phyloP scores from a whole-genome alignment of 2,329 filamentous ascomycete genomes.

The Furcasterigmium sp. region DNA sequence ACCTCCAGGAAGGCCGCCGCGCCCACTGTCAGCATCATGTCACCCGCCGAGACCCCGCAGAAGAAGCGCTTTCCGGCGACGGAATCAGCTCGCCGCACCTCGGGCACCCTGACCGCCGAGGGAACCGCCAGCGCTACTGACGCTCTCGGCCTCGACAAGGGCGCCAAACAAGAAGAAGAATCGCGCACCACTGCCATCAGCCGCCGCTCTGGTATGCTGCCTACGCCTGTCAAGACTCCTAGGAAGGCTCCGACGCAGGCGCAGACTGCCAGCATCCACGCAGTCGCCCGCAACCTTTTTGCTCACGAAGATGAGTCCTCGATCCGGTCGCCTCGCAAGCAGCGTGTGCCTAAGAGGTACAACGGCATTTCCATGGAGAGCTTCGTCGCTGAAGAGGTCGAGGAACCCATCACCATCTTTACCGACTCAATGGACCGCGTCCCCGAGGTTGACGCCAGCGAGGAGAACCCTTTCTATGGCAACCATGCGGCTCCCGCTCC shows the following conservation, averaged over 20 bases:
- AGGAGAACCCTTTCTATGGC: slow-evolving; percentile 69
- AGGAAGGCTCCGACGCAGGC: slow-evolving; percentile 54
- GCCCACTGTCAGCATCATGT: slow-evolving; percentile 18
- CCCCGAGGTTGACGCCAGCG: slow-evolving; percentile 59
- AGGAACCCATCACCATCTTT: slow-evolving; percentile 64
- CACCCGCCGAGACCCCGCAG: slow-evolving; percentile 17
- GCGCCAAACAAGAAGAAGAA: slow-evolving; percentile 11
- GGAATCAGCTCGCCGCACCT: slow-evolving; percentile 36
- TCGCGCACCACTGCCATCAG: slow-evolving; percentile 18
- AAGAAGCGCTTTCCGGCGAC: slow-evolving; percentile 45
- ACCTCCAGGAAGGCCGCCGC: slow-evolving; percentile 21
- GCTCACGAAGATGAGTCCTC: slow-evolving; percentile 51
- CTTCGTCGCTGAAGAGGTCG: slow-evolving; percentile 51
- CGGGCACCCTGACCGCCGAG: slow-evolving; percentile 40
- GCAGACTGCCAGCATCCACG: slow-evolving; percentile 43
- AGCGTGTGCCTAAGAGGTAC: slow-evolving; percentile 50
- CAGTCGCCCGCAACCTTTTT: slow-evolving; percentile 59
- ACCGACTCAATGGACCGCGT: slow-evolving; percentile 76
- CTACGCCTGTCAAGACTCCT: slow-evolving; percentile 75
- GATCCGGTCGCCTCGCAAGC: slow-evolving; percentile 55
- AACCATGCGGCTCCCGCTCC: slow-evolving; percentile 28
- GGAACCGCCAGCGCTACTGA: slow-evolving; percentile 35
- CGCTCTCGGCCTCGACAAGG: slow-evolving; percentile 30
- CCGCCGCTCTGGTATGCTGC: slow-evolving; percentile 53
- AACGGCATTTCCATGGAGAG: slow-evolving; percentile 50